Base-by-base conservation (phyloP, 2,329 filamentous ascomycete genomes). In the Fusarium torreyae region DNA sequence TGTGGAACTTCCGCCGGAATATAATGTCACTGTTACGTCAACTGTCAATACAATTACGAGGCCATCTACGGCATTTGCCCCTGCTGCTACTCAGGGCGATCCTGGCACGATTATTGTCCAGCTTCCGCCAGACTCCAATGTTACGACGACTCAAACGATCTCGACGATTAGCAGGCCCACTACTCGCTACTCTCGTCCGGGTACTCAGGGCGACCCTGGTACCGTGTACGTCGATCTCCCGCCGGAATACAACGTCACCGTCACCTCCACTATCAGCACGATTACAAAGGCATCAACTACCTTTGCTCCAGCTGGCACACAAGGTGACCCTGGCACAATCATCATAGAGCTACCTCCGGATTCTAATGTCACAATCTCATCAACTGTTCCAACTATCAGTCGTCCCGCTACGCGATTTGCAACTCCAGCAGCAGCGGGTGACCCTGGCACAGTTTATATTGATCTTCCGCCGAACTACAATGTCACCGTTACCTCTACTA, bases 1-100 rank as follows among this genome's bases (percentile, higher is more conserved):
- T 38, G 18, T 66, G 6, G 60, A 66, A 17, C n/a, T 59, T 7
- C 62, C 62, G 7, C 58, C 64, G 2, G 45, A 67, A 17, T 66
- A 54, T 18, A 67, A 67, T 20, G 63, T 67, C n/a, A 67, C 63
- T 6, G 31, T 67, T 10, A 66, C 63, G 6, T 42, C 58, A n/a
- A 57, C 51, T 2, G 31, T 64, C 17, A 15, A 34, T 3, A 63
- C 44, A 1, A 52, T 67, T 14, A 67, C 63, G 9, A 20, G 39
- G 31, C 56, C 38, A n/a, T 26, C 34, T 7, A 63, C 60, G 6
- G 49, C 31, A 7, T 63, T 62, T 44, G 40, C 46, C 38, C 31
- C 60, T 9, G 60, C 42, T 17, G 60, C 17, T 3, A 53, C 59
- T 5, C 57, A 54, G 34, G 60, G 64, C 13, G 64, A 68, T 4